phyloP scores from a whole-genome alignment of 2,329 filamentous ascomycete genomes.

The Rutstroemia sydowiana region DNA sequence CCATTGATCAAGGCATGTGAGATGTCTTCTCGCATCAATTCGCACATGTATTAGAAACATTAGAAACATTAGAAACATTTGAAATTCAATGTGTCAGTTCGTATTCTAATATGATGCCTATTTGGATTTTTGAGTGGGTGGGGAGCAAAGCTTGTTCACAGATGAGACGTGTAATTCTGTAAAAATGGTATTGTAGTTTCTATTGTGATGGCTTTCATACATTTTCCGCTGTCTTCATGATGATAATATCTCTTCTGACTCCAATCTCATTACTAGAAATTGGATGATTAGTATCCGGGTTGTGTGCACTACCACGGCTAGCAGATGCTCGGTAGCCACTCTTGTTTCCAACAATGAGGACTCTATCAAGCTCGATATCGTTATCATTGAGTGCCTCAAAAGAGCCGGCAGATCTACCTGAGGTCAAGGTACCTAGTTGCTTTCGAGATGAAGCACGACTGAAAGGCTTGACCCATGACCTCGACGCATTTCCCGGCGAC shows the following conservation, averaged over 20 bases:
- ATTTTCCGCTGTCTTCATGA: background rate
- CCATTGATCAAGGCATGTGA: conserved; percentile 1
- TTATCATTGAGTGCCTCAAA: background rate
- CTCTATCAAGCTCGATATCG: background rate
- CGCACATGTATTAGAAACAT: background rate
- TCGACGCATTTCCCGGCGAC: too few relatives aligned
- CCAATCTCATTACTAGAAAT: background rate
- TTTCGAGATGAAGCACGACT: background rate
- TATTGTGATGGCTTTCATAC: background rate
- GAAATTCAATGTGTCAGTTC: too few relatives aligned
- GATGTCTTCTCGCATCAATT: background rate
- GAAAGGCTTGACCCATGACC: too few relatives aligned
- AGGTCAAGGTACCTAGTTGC: background rate
- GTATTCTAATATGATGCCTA: too few relatives aligned
- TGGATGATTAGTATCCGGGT: too few relatives aligned
- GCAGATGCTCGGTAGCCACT: background rate
- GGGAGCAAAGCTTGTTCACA: too few relatives aligned
- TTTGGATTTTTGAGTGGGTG: too few relatives aligned
- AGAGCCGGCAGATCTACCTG: background rate
- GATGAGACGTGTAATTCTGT: too few relatives aligned
- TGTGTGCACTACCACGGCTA: background rate
- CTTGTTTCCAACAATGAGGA: background rate
- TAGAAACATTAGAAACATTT: too few relatives aligned
- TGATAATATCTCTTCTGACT: background rate
- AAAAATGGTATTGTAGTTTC: background rate